phyloP scores from a whole-genome alignment of 331 rosid genomes.

The Stylosanthes scabra region DNA sequence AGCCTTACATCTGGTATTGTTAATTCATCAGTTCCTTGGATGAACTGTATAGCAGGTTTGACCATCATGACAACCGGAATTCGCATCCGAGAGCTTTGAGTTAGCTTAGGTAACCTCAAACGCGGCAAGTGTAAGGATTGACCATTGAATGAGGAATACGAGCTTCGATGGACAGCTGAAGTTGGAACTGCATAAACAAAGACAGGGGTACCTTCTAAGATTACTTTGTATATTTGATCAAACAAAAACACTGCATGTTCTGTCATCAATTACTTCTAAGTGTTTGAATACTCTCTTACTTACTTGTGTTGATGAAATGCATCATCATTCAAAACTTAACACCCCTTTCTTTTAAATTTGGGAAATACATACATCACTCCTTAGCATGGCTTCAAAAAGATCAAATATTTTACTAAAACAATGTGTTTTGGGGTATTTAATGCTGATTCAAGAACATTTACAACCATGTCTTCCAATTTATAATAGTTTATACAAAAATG shows the following conservation, averaged over 20 bases:
- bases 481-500: too few species aligned
- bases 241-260: too few species aligned
- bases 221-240: neutral
- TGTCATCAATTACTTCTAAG: neutral
- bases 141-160: conserved; percentile 72
- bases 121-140: conserved; percentile 51
- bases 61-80: conserved; percentile 61
- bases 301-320: neutral
- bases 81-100: conserved; percentile 19
- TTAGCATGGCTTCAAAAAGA: conserved; percentile 6
- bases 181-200: conserved; percentile 53
- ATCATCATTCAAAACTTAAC: neutral
- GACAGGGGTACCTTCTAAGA: conserved; percentile 14
- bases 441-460: too few species aligned
- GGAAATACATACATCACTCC: conserved; percentile 5
- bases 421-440: neutral
- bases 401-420: conserved; percentile 14
- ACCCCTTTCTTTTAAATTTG: neutral
- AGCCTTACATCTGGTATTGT: conserved; percentile 91
- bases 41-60: conserved; percentile 83
- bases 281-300: neutral
- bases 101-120: conserved; percentile 42
- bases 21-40: conserved; percentile 96
- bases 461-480: too few species aligned
- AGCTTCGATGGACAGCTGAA: conserved; percentile 51